A percentile compares a stretch with the other conserved stretches of the same genome.
Evolutionary conservation across 176 grass and related monocot species (phyloP).

Genomic region (Oryza coarctata): DNA sequence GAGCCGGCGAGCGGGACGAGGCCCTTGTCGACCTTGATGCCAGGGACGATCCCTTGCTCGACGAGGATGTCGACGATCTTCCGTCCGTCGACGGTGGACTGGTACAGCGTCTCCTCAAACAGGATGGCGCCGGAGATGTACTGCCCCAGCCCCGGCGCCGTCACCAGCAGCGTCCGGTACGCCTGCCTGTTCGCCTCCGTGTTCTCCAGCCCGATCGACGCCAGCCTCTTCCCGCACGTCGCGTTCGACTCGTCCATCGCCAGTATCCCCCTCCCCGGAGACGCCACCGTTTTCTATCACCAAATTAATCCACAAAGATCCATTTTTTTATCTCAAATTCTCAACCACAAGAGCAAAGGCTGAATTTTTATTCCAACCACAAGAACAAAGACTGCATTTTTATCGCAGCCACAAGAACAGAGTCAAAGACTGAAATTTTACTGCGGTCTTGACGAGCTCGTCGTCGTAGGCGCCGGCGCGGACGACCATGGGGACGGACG

Average conservation of each 20-base stretch:
- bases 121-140: constrained; percentile 80
- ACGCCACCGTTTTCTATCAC: constrained; percentile 80
- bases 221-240: constrained; percentile 72
- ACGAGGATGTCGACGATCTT: constrained; percentile 66
- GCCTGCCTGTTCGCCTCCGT: constrained; percentile 68
- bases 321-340: background rate
- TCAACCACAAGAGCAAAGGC: background rate
- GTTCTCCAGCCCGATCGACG: constrained; percentile 74
- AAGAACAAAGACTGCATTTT: no score
- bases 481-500: constrained; percentile 61
- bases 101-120: constrained; percentile 84
- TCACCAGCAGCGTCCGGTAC: constrained; percentile 63
- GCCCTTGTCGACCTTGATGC: constrained; percentile 89
- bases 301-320: no score
- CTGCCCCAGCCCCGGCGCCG: constrained; percentile 42
- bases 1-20: constrained; percentile 78
- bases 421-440: background rate
- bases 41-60: constrained; percentile 52
- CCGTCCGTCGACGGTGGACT: constrained; percentile 61
- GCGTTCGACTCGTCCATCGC: constrained; percentile 81
- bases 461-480: constrained; percentile 79
- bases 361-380: background rate
- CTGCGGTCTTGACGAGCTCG: constrained; percentile 90
- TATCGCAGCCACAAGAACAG: no score
- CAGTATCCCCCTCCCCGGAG: constrained; percentile 71